phyloP scores from a whole-genome alignment of 768 basidiomycete species.

The Daedaleopsis nitida region DNA sequence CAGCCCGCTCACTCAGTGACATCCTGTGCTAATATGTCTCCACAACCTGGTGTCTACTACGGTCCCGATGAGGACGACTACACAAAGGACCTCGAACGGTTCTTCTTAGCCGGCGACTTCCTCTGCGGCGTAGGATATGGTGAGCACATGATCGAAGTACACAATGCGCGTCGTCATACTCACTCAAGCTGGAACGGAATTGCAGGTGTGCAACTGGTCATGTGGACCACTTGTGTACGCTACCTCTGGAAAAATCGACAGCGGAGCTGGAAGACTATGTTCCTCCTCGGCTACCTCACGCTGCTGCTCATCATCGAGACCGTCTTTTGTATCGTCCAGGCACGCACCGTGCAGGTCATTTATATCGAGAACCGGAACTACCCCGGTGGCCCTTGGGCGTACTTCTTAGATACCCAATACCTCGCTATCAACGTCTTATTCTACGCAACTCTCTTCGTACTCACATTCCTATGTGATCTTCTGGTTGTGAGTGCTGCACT shows the following conservation, averaged over 20 bases:
- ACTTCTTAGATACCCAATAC: constrained; percentile 44
- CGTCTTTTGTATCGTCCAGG: constrained; percentile 41
- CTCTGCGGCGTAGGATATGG: constrained; percentile 45
- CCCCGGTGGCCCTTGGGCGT: constrained; percentile 43
- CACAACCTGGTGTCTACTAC: constrained; percentile 25
- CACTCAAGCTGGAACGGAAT: neutral
- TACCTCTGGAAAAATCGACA: constrained; percentile 42
- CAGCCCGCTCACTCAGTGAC: neutral
- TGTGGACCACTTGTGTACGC: constrained; percentile 37
- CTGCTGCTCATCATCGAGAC: constrained; percentile 41
- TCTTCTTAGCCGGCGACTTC: constrained; percentile 44
- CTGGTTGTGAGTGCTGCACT: constrained; percentile 38
- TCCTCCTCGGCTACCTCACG: constrained; percentile 42
- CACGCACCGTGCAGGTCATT: constrained; percentile 36
- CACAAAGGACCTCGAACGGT: constrained; percentile 41
- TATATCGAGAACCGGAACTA: constrained; percentile 30
- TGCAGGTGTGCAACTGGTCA: constrained; percentile 42
- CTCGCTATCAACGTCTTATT: constrained; percentile 47
- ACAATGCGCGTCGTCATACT: neutral
- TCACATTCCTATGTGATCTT: constrained; percentile 45
- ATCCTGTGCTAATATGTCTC: constrained; percentile 3
- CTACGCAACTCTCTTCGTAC: constrained; percentile 43
- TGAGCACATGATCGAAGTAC: neutral
- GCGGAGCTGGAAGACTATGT: constrained; percentile 29
- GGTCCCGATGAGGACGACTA: constrained; percentile 35